phyloP scores from a whole-genome alignment of 139 green algal genomes.

The Picochlorum sp. region DNA sequence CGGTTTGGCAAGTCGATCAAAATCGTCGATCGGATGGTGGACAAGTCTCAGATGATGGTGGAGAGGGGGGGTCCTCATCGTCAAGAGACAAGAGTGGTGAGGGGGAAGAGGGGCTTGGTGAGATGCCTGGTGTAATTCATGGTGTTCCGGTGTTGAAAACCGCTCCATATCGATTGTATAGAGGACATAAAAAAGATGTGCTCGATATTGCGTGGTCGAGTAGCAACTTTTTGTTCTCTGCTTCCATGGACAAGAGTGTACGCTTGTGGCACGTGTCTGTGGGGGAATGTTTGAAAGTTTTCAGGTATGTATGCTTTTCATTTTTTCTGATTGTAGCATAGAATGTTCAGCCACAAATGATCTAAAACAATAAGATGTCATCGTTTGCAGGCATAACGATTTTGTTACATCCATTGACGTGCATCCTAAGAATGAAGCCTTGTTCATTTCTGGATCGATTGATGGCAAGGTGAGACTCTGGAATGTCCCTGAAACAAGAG shows the following conservation, averaged over 20 bases:
- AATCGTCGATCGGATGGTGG: not conserved
- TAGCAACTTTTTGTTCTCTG: constrained; percentile 68
- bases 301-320: too few species aligned
- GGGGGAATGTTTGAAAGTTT: constrained; percentile 54
- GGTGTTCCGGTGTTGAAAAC: constrained; percentile 11
- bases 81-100: not conserved
- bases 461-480: constrained; percentile 76
- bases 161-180: constrained; percentile 17
- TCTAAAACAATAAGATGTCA: constrained; percentile 10
- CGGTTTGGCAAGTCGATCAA: constrained; percentile 53
- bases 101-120: not conserved
- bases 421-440: constrained; percentile 65
- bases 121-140: not conserved
- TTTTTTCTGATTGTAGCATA: too few species aligned
- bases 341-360: constrained; percentile 3
- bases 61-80: not conserved
- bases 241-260: constrained; percentile 80
- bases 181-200: constrained; percentile 57
- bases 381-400: constrained; percentile 65
- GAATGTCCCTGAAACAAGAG: constrained; percentile 67
- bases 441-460: constrained; percentile 70
- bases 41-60: not conserved
- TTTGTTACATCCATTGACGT: constrained; percentile 76
- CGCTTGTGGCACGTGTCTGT: constrained; percentile 77
- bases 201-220: constrained; percentile 77